Evolutionary conservation across 1,284 basidiomycete genomes (phyloP), one percentile per base, ranked within the genome.

Genomic region (Microbotryum saponariae): DNA sequence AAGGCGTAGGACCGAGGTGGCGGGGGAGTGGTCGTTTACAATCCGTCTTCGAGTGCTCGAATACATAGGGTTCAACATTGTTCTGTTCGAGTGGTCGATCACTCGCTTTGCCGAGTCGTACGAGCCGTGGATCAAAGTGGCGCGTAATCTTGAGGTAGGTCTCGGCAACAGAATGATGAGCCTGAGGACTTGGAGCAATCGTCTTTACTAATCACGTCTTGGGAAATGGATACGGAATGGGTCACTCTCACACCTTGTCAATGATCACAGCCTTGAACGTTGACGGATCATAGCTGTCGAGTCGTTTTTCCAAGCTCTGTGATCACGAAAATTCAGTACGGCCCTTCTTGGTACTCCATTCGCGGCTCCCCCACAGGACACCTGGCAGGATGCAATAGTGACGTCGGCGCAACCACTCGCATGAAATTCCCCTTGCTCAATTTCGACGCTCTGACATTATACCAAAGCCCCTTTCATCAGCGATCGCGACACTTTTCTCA

Each of bases 141-240:
- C 87, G 83, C 18, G 94, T 77, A 60, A 94, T 82, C 45, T 80
- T 81, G 46, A 87, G 83, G 74, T 92, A 93, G 25, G 91, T 91
- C 25, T 86, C 84, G 3, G 92, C 88, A 25, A 90, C 91, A 31
- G 93, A 88, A 76, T 97, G 94, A 73, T 98, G 94, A 0, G 94
- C 93, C 65, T 77, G 71, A 44, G 71, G 23, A 23, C 23, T 23
- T 3, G 23, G 23, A 23, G 23, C 23, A 23, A 23, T 23, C 3
- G 23, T 23, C 23, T 23, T 23, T 23, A n/a, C n/a, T n/a, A 23
- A 23, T 23, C 23, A 23, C 23, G 23, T 23, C 23, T 23, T 23
- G 23, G 23, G 23, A 23, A 3, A 23, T 23, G 23, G 23, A 23
- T 23, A 23, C 23, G 23, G 3, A 23, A 23, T 23, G 23, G 23